Evolutionary conservation across 768 basidiomycete species (phyloP), one percentile per base, ranked within the genome.

Genomic region (Cystofilobasidium ferigula): DNA sequence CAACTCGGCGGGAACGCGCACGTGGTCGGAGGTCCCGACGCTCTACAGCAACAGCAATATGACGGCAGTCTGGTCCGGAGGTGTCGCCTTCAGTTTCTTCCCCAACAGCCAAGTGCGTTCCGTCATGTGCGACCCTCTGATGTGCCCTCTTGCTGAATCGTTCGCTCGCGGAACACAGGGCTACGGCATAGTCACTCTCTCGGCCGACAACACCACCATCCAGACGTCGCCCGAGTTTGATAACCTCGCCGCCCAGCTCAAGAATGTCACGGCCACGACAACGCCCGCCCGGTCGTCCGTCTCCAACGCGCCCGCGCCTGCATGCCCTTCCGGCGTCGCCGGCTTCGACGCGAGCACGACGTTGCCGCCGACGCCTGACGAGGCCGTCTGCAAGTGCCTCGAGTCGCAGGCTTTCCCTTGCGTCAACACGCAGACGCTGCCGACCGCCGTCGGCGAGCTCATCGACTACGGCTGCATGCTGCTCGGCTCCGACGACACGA

Each of bases 61-160:
- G 67, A 73, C 81, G 14, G 76, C 86, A 9, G 88, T 92, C 83
- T 94, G 87, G 85, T 90, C 88, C 36, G 92, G 92, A 69, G 91
- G 88, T 61, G 70, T 94, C 61, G 90, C 91, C 4, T 90, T 76
- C 71, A 86, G 85, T 57, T 94, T 93, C 76, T 92, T 94, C 82
- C 86, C 88, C 1, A 88, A 88, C 24, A 56, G n/a, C n/a, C n/a
- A n/a, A n/a, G n/a, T n/a, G n/a, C n/a, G n/a, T n/a, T n/a, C n/a
- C n/a, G n/a, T n/a, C n/a, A n/a, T n/a, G n/a, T n/a, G n/a, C n/a
- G n/a, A n/a, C n/a, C n/a, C n/a, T n/a, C 72, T n/a, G n/a, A n/a
- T 5, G 6, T 18, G 16, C 28, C 16, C n/a, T 51, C 5, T 51
- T 51, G 48, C 28, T 51, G n/a, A 51, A 22, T 6, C 28, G 28